Base-by-base conservation (phyloP, 345 rosid species). In the Aurinia saxatilis region DNA sequence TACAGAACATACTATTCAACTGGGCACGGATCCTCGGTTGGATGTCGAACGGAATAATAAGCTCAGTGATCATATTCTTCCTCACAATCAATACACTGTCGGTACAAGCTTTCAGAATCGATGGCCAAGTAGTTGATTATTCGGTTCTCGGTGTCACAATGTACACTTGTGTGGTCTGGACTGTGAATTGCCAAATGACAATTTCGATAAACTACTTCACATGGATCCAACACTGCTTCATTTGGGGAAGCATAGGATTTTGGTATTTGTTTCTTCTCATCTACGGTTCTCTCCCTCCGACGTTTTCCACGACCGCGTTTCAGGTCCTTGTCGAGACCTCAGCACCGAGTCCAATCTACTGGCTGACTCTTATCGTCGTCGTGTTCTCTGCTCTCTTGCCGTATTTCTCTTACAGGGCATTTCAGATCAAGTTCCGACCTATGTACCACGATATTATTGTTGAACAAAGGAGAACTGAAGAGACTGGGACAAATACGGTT, bases 161-260 rank as follows among this genome's bases (percentile, higher is more conserved):
- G 95, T 92, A 92, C 57, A 74, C 96, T 29, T 76, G 79, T 11
- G 82, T 92, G 6, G 95, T 89, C 7, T 92, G 96, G 95, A 72
- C 79, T 0, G 98, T 92, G 47, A 92, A 92, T 71, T 82, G 82
- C 66, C 98, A 92, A 67, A 87, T 89, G 85, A 96, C 95, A 1
- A 72, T 92, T 6, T 89, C 93, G 15, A 82, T 89, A 61, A 87
- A 84, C 69, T 89, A 92, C 90, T 92, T 92, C 88, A 92, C 98
- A 29, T 92, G 95, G 96, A 92, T 92, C 71, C 98, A 92, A 12
- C 98, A 92, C 42, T 71, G 86, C 49, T 84, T 87, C 83, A 82
- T 89, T 44, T 92, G 98, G 97, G 95, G 98, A 68, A 92, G 98
- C 85, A 80, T 87, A 6, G 88, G 75, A 8, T 58, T 80, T 17